Percentiles rank a stretch among this genome's conserved stretches.
These are phyloP conservation scores for Alternaria sp. DNA, from an alignment of 2,329 filamentous ascomycete species.

Conservation along the genomic window DNA sequence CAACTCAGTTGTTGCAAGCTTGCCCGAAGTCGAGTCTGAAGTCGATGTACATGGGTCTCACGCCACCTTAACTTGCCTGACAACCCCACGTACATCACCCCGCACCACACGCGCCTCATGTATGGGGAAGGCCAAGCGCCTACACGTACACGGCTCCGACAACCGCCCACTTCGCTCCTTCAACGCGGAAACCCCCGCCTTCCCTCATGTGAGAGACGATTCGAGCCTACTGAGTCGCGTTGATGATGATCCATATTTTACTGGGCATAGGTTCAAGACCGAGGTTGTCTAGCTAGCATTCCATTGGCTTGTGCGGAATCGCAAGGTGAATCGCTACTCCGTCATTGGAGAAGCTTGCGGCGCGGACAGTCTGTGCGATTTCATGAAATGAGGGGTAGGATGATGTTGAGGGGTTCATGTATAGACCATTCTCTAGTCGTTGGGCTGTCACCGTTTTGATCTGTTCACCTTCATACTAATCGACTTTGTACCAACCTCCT, in stretches of 20 bases:
- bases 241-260: background rate
- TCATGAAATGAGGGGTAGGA: background rate
- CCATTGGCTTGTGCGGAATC: background rate
- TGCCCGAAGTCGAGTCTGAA: background rate
- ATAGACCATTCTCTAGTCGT: background rate
- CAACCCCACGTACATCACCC: slow-evolving; percentile 9
- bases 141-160: background rate
- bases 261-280: background rate
- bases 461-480: background rate
- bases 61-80: background rate
- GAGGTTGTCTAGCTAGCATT: background rate
- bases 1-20: background rate
- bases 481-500: background rate
- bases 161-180: background rate
- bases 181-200: background rate
- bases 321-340: background rate
- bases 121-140: slow-evolving; percentile 1
- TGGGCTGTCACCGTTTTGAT: background rate
- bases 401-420: slow-evolving; percentile 7
- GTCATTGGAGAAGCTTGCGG: background rate
- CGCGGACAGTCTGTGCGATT: background rate
- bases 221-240: background rate
- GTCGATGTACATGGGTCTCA: background rate
- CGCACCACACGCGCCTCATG: slow-evolving; percentile 2
- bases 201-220: background rate